Evolutionary conservation across 108 stramenopile species (phyloP), one percentile per base, ranked within the genome.

Genomic region (Skeletonema menzelii): DNA sequence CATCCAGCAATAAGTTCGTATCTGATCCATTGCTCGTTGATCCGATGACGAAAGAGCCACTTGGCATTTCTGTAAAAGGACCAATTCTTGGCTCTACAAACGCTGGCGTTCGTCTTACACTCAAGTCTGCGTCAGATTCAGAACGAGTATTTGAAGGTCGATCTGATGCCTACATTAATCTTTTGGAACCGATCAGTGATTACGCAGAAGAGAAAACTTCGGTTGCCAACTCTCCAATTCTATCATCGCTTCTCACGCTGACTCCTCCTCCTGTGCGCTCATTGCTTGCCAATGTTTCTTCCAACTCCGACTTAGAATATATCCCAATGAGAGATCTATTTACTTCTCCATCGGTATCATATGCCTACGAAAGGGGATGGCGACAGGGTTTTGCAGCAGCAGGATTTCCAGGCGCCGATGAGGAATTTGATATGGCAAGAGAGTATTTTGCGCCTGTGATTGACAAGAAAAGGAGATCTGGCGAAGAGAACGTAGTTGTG

Each of bases 291-390:
- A 79, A 44, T 59, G 72, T 57, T 73, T 56, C 46, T 31, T 67
- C 63, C 74, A 78, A 67, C 71, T 85, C 74, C n/a, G 80, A 72
- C 11, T 32, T 76, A 10, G 83, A 84, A 14, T 86, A 85, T 63
- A 66, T 88, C 17, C 85, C 88, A 3, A 89, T 86, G 87, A 74
- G 89, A 72, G 92, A 95, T 76, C 80, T 94, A 65, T 98, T 98
- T 69, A 97, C 95, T 17, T 85, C 73, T 28, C 96, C 97, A 8
- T 42, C 88, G 6, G 92, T 96, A 12, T 91, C 92, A 2, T 95
- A 87, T 78, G 91, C 95, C 64, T 97, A 98, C 71, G 97, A 98
- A 76, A 82, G 95, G 11, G 97, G 97, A 40, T 98, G 96, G 96
- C 70, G 97, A 47, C 94, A 97, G 65, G 85, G 87, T 3, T 98